Percentiles rank a stretch among this genome's conserved stretches.
These are phyloP conservation scores for Phytophthora hibernalis DNA, from an alignment of 352 stramenopile genomes.

Conservation along the genomic window DNA sequence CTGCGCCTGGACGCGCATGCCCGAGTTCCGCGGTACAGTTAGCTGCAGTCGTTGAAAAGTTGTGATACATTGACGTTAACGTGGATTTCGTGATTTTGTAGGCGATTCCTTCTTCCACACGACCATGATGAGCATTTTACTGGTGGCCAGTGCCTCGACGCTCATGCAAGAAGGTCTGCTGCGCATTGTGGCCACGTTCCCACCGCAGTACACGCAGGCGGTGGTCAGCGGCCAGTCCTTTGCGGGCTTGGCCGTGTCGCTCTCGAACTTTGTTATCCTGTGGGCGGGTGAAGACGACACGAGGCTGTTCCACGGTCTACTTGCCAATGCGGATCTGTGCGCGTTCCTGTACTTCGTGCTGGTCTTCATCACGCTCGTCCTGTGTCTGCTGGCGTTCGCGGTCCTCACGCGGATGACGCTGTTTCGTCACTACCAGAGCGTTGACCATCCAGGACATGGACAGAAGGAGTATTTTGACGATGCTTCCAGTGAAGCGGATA, in stretches of 20 bases:
- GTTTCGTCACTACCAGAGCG: slow-evolving; percentile 74
- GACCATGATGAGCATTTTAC: slow-evolving; percentile 78
- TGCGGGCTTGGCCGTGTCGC: slow-evolving; percentile 70
- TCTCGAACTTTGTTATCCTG: slow-evolving; percentile 79
- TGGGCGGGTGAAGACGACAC: slow-evolving; percentile 48
- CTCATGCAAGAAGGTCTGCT: slow-evolving; percentile 84
- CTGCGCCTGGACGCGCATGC: slow-evolving; percentile 74
- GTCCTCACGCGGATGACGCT: slow-evolving; percentile 66
- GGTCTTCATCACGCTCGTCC: slow-evolving; percentile 71
- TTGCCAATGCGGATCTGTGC: slow-evolving; percentile 62
- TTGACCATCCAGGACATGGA: slow-evolving; percentile 44
- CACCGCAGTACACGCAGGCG: slow-evolving; percentile 76
- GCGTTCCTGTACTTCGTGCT: slow-evolving; percentile 85
- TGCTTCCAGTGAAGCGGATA: slow-evolving; percentile 37
- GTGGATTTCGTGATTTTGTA: slow-evolving; percentile 3
- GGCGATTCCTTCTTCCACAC: slow-evolving; percentile 72
- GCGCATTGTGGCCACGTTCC: slow-evolving; percentile 79
- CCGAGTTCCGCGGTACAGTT: slow-evolving; percentile 61
- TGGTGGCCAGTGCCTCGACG: slow-evolving; percentile 73
- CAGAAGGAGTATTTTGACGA: slow-evolving; percentile 41
- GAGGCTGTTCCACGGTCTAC: slow-evolving; percentile 21
- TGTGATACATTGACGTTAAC: slow-evolving; percentile 6
- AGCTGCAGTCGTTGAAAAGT: background rate
- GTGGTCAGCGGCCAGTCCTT: slow-evolving; percentile 83
- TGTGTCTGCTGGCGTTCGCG: slow-evolving; percentile 61